Evolutionary conservation across 2,329 filamentous ascomycete genomes (phyloP).

Genomic region (Neonectria punicea): DNA sequence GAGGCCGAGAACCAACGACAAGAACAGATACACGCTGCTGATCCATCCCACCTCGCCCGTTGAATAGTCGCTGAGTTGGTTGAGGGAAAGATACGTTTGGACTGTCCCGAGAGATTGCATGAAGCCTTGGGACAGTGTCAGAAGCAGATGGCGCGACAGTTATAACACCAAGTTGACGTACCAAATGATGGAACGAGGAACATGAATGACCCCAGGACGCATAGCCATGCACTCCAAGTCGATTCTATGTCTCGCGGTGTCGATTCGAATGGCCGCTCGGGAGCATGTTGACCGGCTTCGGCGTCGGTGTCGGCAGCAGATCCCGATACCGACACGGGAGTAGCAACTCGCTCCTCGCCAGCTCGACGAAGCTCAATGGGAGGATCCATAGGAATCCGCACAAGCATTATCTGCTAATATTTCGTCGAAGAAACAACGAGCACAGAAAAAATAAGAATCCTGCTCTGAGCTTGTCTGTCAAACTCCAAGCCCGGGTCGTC

Average conservation of each 20-base stretch:
- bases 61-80: slow-evolving; percentile 56
- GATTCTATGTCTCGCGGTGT: slow-evolving; percentile 32
- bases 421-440: not conserved
- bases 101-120: slow-evolving; percentile 60
- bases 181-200: slow-evolving; percentile 39
- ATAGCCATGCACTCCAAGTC: slow-evolving; percentile 35
- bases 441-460: not conserved
- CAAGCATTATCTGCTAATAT: not conserved
- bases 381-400: not conserved
- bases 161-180: slow-evolving; percentile 10
- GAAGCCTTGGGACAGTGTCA: slow-evolving; percentile 49
- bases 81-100: slow-evolving; percentile 56
- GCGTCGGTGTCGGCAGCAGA: slow-evolving; percentile 28
- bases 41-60: slow-evolving; percentile 61
- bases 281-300: slow-evolving; percentile 26
- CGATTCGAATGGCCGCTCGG: slow-evolving; percentile 25
- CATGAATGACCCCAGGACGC: slow-evolving; percentile 39
- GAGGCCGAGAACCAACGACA: slow-evolving; percentile 56
- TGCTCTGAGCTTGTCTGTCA: not conserved
- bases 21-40: slow-evolving; percentile 56
- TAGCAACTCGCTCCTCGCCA: not conserved
- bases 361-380: not conserved
- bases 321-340: slow-evolving; percentile 17
- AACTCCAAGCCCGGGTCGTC: not conserved
- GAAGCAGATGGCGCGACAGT: not conserved